Conservation (phyloP, 768 basidiomycete species). For the Cystobasidiopsis lactophilus region DNA sequence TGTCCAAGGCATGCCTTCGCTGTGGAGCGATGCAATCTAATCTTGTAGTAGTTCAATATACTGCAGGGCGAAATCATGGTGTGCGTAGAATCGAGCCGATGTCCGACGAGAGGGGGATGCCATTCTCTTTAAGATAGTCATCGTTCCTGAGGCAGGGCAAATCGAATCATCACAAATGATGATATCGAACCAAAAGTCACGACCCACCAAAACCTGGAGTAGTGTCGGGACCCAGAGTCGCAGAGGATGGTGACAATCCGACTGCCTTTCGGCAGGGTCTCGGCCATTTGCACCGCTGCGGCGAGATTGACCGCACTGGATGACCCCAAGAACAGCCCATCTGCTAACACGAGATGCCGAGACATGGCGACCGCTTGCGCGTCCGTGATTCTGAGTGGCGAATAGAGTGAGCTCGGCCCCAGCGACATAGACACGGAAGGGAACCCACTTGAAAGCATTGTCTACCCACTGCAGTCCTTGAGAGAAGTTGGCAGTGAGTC, state of each 20-base stretch:
- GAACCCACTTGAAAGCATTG: constrained; percentile 55
- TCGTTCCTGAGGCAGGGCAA: constrained; percentile 5
- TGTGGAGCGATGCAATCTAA: too few relatives aligned
- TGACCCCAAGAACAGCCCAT: constrained; percentile 85
- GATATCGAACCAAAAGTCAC: not conserved
- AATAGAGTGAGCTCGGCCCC: not conserved
- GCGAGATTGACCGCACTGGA: constrained; percentile 90
- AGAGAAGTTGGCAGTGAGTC: constrained; percentile 73
- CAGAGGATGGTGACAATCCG: constrained; percentile 74
- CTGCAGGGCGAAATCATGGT: not conserved
- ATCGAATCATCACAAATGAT: not conserved
- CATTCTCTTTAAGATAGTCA: constrained; percentile 1
- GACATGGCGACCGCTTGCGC: constrained; percentile 91
- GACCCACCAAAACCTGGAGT: constrained; percentile 34
- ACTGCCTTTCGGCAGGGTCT: constrained; percentile 37
- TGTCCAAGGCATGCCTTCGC: too few relatives aligned
- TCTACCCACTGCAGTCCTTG: constrained; percentile 64
- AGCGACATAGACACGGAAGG: not conserved
- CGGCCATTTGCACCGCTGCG: constrained; percentile 61
- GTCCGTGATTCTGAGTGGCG: constrained; percentile 51
- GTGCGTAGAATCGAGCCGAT: constrained; percentile 2
- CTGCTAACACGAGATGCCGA: constrained; percentile 65
- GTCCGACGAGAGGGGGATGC: constrained; percentile 24
- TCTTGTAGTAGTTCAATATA: too few relatives aligned
- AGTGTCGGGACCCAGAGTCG: constrained; percentile 68